These are phyloP conservation scores for Phlegmacium glaucopus DNA, from an alignment of 768 basidiomycete genomes.

Conservation along the genomic window DNA sequence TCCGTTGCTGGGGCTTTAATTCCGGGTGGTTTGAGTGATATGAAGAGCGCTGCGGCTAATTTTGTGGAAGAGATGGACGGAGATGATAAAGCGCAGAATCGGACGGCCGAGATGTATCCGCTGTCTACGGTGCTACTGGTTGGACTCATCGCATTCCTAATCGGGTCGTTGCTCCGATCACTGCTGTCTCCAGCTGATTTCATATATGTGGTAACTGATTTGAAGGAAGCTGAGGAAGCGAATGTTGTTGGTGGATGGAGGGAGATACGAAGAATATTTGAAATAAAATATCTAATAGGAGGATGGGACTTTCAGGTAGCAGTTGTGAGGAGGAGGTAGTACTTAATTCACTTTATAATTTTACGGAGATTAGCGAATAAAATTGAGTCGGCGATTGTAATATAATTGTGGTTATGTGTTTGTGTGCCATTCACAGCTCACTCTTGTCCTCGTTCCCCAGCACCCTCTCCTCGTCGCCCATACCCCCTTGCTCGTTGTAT, in stretches of 20 bases:
- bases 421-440: slow-evolving; percentile 23
- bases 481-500: slow-evolving; percentile 15
- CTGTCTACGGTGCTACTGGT: slow-evolving; percentile 66
- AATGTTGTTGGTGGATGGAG: slow-evolving; percentile 59
- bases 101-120: slow-evolving; percentile 24
- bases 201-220: slow-evolving; percentile 69
- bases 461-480: slow-evolving; percentile 12
- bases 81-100: background rate
- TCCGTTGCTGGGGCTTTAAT: slow-evolving; percentile 1
- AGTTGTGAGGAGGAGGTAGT: slow-evolving; percentile 74
- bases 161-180: slow-evolving; percentile 87
- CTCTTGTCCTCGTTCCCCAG: slow-evolving; percentile 12
- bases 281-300: slow-evolving; percentile 76
- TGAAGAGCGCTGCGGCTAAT: background rate
- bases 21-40: slow-evolving; percentile 1
- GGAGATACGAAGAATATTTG: slow-evolving; percentile 78
- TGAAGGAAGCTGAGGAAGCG: slow-evolving; percentile 49
- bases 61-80: background rate
- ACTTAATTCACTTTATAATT: too few relatives aligned
- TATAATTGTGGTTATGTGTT: slow-evolving; percentile 18
- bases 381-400: background rate
- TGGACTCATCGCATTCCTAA: slow-evolving; percentile 84
- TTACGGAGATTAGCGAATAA: background rate
- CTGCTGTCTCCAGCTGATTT: slow-evolving; percentile 90
- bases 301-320: slow-evolving; percentile 91